Evolutionary conservation across 108 stramenopile genomes (phyloP), one percentile per base, ranked within the genome.

Genomic region (Nannochloropsis salina): DNA sequence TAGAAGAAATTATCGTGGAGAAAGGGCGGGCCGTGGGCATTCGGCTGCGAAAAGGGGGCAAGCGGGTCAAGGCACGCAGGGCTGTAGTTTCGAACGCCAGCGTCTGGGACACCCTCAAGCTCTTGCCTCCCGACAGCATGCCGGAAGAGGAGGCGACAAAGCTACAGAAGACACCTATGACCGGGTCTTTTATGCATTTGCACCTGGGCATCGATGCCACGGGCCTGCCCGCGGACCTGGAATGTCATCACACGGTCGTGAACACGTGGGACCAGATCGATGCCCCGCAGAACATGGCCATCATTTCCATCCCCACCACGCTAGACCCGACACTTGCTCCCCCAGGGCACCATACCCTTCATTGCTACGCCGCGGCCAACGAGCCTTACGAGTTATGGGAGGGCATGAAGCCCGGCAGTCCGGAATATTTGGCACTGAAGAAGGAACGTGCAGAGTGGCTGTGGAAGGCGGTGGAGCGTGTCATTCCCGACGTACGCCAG

Each of bases 181-280:
- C 88, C 1, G 94, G 93, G 86, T 91, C 90, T 45, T 97, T 97
- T 86, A 95, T 96, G 85, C 96, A 97, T 89, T 88, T 97, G 47
- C 96, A 97, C 90, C 94, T 95, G 20, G 96, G 95, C 31, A 95
- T 97, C 83, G 94, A 95, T 81, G 94, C 94, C 9, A 88, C 92
- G 18, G 94, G 95, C 31, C 91, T 97, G 45, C 86, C 85, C 21
- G 44, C 84, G 40, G 95, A 95, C 90, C 94, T 96, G 83, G 95
- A 95, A n/a, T 93, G 94, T 8, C 96, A 97, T 88, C 95, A 95
- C 95, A 95, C 96, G 11, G 96, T 97, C 82, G 93, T 96, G 0
- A 86, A 92, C 43, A 92, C 95, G 47, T 96, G 96, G 96, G 94
- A 94, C 47, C 94, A 95, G 51, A 93, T 97, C 41, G 96, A 97